These are phyloP conservation scores for Puccinellia tenuiflora DNA, from an alignment of 176 grass and related monocot species.

Conservation along the genomic window DNA sequence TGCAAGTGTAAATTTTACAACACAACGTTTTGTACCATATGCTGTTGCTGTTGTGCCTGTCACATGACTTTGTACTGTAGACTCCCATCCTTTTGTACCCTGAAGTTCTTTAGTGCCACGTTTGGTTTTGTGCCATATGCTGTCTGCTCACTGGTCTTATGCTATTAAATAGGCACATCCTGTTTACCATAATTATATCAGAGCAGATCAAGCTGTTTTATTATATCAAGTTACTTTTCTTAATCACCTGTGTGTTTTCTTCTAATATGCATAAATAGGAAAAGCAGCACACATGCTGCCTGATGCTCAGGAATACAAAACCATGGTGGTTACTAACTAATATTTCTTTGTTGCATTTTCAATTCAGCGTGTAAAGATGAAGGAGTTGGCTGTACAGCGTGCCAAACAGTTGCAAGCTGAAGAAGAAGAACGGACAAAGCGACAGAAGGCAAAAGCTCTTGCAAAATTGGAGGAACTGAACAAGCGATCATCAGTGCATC, in stretches of 20 bases:
- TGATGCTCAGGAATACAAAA: slow-evolving; percentile 1
- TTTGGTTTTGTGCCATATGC: neutral
- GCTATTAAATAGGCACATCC: neutral
- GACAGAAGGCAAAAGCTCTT: slow-evolving; percentile 92
- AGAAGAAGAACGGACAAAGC: slow-evolving; percentile 80
- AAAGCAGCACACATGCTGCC: neutral
- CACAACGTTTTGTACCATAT: neutral
- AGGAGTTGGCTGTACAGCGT: slow-evolving; percentile 84
- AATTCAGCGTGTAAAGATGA: slow-evolving; percentile 68
- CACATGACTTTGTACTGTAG: neutral
- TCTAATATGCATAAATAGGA: slow-evolving; percentile 2
- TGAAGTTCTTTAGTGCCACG: neutral
- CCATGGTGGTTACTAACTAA: slow-evolving; percentile 9
- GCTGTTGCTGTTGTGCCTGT: neutral
- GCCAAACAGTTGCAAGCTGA: slow-evolving; percentile 78
- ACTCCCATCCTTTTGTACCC: neutral
- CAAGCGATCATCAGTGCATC: slow-evolving; percentile 52
- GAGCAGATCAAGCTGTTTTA: neutral
- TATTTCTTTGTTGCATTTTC: slow-evolving; percentile 27
- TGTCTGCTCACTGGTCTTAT: neutral
- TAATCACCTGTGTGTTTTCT: slow-evolving; percentile 12
- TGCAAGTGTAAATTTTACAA: neutral
- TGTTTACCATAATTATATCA: neutral
- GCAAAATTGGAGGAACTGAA: slow-evolving; percentile 92
- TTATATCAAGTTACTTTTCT: neutral